Evolutionary conservation across 352 stramenopile species (phyloP), one percentile per base, ranked within the genome.

Genomic region (Globisporangium uncinulatum): DNA sequence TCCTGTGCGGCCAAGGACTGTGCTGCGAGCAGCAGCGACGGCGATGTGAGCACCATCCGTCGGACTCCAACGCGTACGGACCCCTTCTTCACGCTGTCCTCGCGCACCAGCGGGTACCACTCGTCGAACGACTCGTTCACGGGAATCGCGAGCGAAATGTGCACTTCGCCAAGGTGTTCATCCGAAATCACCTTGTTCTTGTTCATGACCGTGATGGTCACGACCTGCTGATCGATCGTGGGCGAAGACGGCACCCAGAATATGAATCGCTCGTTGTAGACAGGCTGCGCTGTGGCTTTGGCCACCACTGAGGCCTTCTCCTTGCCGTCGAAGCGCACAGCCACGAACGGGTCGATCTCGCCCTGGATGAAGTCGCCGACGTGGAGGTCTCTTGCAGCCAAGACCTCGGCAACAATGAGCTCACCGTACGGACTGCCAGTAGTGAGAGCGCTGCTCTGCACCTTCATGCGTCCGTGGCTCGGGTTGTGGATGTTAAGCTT

Each of bases 191-290:
- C 63, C 10, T 64, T 32, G 48, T 77, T 71, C 57, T 72, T 61
- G 64, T 71, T 74, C 47, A 66, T 71, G n/a, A 91, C 60, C 29
- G 73, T 71, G 47, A 89, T 50, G 43, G 72, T 74, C 29, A 89
- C 58, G 13, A 69, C 63, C 10, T 67, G 67, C 39, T 75, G 58
- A 19, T 83, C 73, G 53, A 73, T 79, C 0, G 69, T 58, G 0
- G 70, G 68, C 13, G 73, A 79, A 0, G 76, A 78, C 24, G 76
- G 67, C 19, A 86, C 39, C 74, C 76, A 91, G 63, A 88, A 86
- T 48, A 91, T 74, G 49, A 91, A 91, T 0, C 81, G 76, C 32
- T 89, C 76, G 56, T 87, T 87, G 62, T 83, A 80, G 19, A 77
- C 62, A 8, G 67, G 65, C 11, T 62, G 65, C 24, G 68, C 64